Base-by-base conservation (phyloP, 495 filamentous ascomycete species). In the Xylaria sp. region DNA sequence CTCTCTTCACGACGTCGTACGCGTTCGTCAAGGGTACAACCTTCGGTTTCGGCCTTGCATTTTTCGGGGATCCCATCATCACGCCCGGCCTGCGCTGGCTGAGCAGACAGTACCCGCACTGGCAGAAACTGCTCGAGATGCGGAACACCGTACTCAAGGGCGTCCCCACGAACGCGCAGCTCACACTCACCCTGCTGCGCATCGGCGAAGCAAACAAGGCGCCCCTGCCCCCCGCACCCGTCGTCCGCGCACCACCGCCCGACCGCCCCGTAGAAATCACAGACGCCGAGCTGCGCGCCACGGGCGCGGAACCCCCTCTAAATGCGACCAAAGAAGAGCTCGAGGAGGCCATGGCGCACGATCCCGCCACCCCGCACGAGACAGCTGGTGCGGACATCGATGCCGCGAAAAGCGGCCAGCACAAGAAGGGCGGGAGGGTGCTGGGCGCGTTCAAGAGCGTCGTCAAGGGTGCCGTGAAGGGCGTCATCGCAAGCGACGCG, bases 141-240 rank as follows among this genome's bases (percentile, higher is more conserved):
- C 74, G 70, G 61, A 93, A 91, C 75, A 92, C 91, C 5, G 73
- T 97, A 3, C 88, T 97, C 63, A 90, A 92, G 75, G 93, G 92
- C n/a, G 89, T 94, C 46, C 94, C 94, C 0, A 97, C 94, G 4
- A 96, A 97, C 76, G 93, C 93, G 21, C 94, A 97, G 73, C 85
- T 97, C 17, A 92, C 93, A 0, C 79, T 97, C 57, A 97, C 94
- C 5, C 86, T 97, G 15, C 90, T 97, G 33, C 91, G 94, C 46
- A 90, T 95, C 66, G 93, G 93, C 63, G 94, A 97, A 82, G 90
- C 89, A 24, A 95, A 94, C 79, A 90, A 92, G 65, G 88, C 93
- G 0, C 93, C 94, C 0, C 80, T 97, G 0, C 93, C 93, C 4
- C 93, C 93, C n/a, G 91, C 93, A 0, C 93, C 93, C 6, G 81